phyloP scores from a whole-genome alignment of 805 yeast genomes.

The Ogataea minuta region DNA sequence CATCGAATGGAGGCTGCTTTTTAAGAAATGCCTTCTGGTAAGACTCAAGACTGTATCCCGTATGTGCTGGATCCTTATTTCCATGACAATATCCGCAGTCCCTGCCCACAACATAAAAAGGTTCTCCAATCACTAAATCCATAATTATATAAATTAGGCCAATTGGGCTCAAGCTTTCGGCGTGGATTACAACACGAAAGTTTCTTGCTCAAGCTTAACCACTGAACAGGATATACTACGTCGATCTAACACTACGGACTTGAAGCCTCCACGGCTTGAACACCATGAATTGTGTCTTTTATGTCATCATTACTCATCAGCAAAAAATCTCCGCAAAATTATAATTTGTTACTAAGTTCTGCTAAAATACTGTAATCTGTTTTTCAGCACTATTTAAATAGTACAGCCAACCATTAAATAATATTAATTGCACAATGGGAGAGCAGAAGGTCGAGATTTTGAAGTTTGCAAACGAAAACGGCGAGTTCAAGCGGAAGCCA shows the following conservation, averaged over 20 bases:
- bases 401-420: no score
- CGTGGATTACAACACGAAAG: no score
- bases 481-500: slow-evolving; percentile 52
- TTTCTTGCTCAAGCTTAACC: no score
- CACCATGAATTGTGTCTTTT: no score
- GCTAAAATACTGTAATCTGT: neutral
- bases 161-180: neutral
- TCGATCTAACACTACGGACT: no score
- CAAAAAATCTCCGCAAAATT: neutral
- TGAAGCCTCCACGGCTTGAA: no score
- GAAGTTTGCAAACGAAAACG: slow-evolving; percentile 50
- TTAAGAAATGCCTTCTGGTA: slow-evolving; percentile 17
- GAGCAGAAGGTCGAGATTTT: slow-evolving; percentile 39
- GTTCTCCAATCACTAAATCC: slow-evolving; percentile 21
- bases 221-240: no score
- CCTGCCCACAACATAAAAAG: slow-evolving; percentile 38
- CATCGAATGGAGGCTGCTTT: slow-evolving; percentile 5
- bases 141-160: neutral
- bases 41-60: slow-evolving; percentile 39
- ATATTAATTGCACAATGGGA: slow-evolving; percentile 5
- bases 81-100: slow-evolving; percentile 76
- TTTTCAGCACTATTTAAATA: neutral
- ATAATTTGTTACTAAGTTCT: neutral
- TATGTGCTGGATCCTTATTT: slow-evolving; percentile 30
- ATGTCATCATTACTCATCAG: neutral